phyloP scores from a whole-genome alignment of 805 yeast species.

The Metschnikowia drakensbergensis region DNA sequence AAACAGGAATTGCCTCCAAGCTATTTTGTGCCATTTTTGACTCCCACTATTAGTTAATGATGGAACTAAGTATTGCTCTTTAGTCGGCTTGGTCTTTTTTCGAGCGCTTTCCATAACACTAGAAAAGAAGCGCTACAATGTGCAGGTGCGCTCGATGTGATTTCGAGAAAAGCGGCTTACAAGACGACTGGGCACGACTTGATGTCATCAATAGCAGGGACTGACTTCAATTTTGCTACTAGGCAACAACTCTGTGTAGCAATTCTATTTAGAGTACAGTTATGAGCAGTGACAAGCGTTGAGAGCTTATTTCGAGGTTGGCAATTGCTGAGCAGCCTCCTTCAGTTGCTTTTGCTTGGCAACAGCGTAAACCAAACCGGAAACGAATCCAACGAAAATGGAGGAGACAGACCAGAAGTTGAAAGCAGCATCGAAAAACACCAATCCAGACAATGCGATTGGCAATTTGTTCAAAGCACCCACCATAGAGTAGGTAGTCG shows the following conservation, averaged over 20 bases:
- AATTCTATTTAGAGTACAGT: background rate
- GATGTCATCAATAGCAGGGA: background rate
- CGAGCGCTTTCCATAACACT: conserved; percentile 1
- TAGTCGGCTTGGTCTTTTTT: conserved; percentile 8
- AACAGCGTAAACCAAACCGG: conserved; percentile 93
- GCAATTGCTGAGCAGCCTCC: conserved; percentile 32
- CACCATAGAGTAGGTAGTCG: conserved; percentile 98
- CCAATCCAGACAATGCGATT: conserved; percentile 89
- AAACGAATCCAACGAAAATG: conserved; percentile 86
- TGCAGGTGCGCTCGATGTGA: conserved; percentile 1
- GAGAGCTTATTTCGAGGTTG: conserved; percentile 18
- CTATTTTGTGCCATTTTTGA: conserved; percentile 29
- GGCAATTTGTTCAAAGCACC: conserved; percentile 99
- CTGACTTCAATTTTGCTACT: background rate
- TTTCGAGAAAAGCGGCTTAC: background rate
- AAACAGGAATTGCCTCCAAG: conserved; percentile 49
- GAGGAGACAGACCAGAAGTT: conserved; percentile 90
- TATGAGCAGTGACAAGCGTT: background rate
- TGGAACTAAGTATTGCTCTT: conserved; percentile 7
- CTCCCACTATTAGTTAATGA: background rate
- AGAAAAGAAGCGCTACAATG: background rate
- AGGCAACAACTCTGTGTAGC: background rate
- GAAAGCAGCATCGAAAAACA: conserved; percentile 92
- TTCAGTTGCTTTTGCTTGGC: conserved; percentile 89
- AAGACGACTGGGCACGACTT: background rate